Conservation (phyloP, 345 rosid genomes). For the Ricinus communis region DNA sequence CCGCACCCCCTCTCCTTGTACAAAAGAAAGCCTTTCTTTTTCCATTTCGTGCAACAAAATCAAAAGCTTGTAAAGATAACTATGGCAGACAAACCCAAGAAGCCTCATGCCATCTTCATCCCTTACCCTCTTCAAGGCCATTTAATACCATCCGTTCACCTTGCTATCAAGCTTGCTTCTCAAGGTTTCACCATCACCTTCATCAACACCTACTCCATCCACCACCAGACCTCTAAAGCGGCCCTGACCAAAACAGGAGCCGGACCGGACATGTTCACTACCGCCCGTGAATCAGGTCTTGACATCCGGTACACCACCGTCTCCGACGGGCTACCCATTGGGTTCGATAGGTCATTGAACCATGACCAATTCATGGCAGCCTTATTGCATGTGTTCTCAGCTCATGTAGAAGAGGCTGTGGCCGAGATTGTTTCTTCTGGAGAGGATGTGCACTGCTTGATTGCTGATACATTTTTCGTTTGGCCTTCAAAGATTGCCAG, state of each 20-base stretch:
- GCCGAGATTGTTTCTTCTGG: conserved; percentile 35
- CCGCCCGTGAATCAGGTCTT: conserved; percentile 53
- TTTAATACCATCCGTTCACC: conserved; percentile 56
- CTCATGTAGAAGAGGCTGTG: conserved; percentile 61
- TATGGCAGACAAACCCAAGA: conserved; percentile 34
- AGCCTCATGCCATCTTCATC: conserved; percentile 58
- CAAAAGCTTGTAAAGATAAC: neutral
- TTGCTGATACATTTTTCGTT: conserved; percentile 68
- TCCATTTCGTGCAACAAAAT: neutral
- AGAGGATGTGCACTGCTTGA: conserved; percentile 49
- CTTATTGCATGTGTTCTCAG: conserved; percentile 52
- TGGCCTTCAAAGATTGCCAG: conserved; percentile 69
- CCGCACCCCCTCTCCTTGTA: neutral
- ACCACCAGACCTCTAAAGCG: conserved; percentile 51
- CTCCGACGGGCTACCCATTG: conserved; percentile 71
- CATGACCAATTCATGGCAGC: conserved; percentile 64
- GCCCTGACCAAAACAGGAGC: conserved; percentile 22
- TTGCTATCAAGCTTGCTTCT: conserved; percentile 75
- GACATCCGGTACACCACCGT: conserved; percentile 70
- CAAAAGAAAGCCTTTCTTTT: no score
- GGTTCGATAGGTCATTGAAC: conserved; percentile 67
- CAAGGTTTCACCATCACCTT: conserved; percentile 74
- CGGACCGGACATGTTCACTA: conserved; percentile 45
- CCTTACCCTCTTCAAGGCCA: conserved; percentile 85
- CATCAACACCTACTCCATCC: conserved; percentile 59